Evolutionary conservation across 768 basidiomycete genomes (phyloP), one percentile per base, ranked within the genome.

Genomic region (Pholiota microspora): DNA sequence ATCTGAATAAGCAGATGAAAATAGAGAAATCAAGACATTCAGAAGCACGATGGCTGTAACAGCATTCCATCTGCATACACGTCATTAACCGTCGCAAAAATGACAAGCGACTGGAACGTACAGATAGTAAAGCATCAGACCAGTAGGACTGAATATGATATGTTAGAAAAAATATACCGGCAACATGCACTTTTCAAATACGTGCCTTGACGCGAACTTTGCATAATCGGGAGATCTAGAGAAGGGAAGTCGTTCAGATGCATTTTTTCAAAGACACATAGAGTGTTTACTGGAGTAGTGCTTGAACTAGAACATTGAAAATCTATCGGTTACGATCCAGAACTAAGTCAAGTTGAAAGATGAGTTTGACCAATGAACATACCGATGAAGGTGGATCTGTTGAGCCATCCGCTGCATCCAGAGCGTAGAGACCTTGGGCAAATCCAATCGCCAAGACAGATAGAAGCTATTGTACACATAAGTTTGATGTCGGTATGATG

Each of bases 11-110:
- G 94, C 93, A 47, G 93, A 92, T 15, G 94, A 86, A 68, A 97
- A 97, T 62, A 98, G 73, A n/a, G 94, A 97, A 62, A 98, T 94
- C 64, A 98, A 78, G 65, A 98, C 85, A 66, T 98, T 98, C 67
- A 97, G 81, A 47, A 97, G 78, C 51, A 98, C 82, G 47, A 97
- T 80, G 15, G 84, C 88, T 2, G 91, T 88, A 18, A 85, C 80
- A 51, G 92, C 80, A 70, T 87, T 93, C 93, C 92, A 95, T 40
- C 87, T 88, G 57, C 16, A 12, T 25, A 42, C 15, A 40, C 9
- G 1, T n/a, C 10, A 36, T 62, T 12, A 57, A 27, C 15, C 46
- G 25, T 34, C 18, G n/a, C 25, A 28, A 2, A 18, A 31, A 51
- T 24, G 18, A 48, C 48, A 35, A 7, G 18, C 23, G 4, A 13